phyloP scores from a whole-genome alignment of 164 flowering plant genomes.

The Tetrastigma voinierianum region DNA sequence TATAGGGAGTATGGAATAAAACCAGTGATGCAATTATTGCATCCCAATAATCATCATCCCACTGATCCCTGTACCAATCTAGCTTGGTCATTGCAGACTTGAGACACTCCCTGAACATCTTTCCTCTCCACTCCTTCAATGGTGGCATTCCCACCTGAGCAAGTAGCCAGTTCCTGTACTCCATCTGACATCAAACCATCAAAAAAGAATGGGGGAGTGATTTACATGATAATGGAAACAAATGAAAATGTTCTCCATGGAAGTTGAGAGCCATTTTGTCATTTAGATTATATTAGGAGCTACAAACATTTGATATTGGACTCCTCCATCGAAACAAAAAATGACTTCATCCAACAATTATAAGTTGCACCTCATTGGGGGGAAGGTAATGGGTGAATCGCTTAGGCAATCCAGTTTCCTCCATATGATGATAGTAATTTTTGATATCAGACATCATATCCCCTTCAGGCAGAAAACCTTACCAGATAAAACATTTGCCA shows the following conservation, averaged over 20 bases:
- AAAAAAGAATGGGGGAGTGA: neutral
- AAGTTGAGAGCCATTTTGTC: neutral
- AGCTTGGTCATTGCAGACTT: no score
- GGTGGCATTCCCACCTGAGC: constrained; percentile 4
- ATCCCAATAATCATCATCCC: no score
- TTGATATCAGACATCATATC: constrained; percentile 5
- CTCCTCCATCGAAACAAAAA: no score
- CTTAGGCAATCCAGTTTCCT: constrained; percentile 13
- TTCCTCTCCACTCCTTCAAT: constrained; percentile 9
- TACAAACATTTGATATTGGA: no score
- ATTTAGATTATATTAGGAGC: no score
- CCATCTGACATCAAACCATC: neutral
- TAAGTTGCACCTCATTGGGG: neutral
- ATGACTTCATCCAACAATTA: neutral
- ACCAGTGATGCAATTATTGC: no score
- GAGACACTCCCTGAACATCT: neutral
- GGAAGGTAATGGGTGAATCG: constrained; percentile 4
- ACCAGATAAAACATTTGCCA: constrained; percentile 12
- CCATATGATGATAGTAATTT: constrained; percentile 7
- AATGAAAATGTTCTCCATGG: neutral
- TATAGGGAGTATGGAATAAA: no score
- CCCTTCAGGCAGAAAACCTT: constrained; percentile 9
- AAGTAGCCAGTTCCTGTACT: constrained; percentile 4
- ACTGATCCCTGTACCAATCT: no score
- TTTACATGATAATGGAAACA: neutral